Conservation (phyloP, 768 basidiomycete species). For the Kondoa malvinella region DNA sequence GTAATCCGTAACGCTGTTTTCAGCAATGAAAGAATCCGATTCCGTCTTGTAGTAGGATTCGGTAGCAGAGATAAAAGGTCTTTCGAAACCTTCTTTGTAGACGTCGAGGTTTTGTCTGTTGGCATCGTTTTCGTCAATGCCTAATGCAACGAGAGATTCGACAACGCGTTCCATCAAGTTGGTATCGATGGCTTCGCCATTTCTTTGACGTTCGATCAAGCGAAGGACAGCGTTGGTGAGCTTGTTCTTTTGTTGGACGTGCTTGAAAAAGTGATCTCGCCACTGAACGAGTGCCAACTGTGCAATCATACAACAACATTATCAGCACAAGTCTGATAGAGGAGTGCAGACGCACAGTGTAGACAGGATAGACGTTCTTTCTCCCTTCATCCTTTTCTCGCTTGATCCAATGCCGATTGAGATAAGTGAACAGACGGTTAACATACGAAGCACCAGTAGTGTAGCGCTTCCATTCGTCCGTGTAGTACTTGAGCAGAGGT, state of each 20-base stretch:
- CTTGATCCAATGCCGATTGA: constrained; percentile 99
- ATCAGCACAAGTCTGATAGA: neutral
- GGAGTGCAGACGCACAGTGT: constrained; percentile 50
- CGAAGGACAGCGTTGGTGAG: constrained; percentile 72
- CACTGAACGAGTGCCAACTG: constrained; percentile 90
- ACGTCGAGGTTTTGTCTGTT: constrained; percentile 85
- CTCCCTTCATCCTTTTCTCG: constrained; percentile 92
- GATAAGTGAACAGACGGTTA: constrained; percentile 89
- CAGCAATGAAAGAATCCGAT: constrained; percentile 71
- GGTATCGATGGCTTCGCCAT: constrained; percentile 85
- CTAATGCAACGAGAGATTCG: constrained; percentile 83
- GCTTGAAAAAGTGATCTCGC: constrained; percentile 76
- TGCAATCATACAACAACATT: neutral
- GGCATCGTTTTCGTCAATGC: constrained; percentile 74
- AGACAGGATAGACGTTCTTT: constrained; percentile 84
- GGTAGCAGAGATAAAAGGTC: constrained; percentile 71
- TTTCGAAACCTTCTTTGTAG: constrained; percentile 79
- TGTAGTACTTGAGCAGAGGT: constrained; percentile 74
- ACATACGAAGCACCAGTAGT: constrained; percentile 95
- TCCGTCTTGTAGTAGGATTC: constrained; percentile 83
- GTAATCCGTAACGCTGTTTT: constrained; percentile 82
- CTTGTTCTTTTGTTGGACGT: constrained; percentile 69
- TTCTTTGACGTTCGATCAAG: constrained; percentile 79
- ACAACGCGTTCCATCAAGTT: constrained; percentile 84
- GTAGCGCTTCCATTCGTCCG: constrained; percentile 83